Conservation (phyloP, 2,329 filamentous ascomycete species). For the Colletotrichum costaricense region DNA sequence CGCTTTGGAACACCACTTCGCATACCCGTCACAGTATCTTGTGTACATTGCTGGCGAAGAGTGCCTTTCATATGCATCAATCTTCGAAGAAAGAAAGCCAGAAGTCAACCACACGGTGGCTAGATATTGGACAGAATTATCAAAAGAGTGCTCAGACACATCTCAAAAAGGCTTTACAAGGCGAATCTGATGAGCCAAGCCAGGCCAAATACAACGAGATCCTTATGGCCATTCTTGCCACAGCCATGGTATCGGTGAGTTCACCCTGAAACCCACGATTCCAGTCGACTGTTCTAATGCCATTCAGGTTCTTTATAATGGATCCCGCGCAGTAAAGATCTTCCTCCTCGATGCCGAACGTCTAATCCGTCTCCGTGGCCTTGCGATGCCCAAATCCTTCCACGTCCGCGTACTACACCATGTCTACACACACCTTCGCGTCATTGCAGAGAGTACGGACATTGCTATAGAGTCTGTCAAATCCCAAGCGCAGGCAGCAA, state of each 20-base stretch:
- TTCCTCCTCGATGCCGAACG: slow-evolving; percentile 55
- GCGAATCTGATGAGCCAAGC: slow-evolving; percentile 45
- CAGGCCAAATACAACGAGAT: slow-evolving; percentile 56
- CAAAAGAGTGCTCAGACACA: slow-evolving; percentile 46
- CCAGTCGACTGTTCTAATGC: not conserved
- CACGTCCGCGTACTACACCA: slow-evolving; percentile 57
- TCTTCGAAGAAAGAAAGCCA: slow-evolving; percentile 3
- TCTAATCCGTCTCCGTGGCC: slow-evolving; percentile 52
- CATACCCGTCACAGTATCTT: slow-evolving; percentile 52
- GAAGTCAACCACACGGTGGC: slow-evolving; percentile 40
- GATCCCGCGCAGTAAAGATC: slow-evolving; percentile 23
- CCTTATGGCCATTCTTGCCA: slow-evolving; percentile 54
- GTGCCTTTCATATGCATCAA: slow-evolving; percentile 53
- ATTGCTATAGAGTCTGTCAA: slow-evolving; percentile 3
- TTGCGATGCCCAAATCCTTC: slow-evolving; percentile 51
- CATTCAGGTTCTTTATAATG: slow-evolving; percentile 20
- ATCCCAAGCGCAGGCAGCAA: slow-evolving; percentile 4
- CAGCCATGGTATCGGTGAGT: slow-evolving; percentile 38
- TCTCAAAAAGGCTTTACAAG: slow-evolving; percentile 47
- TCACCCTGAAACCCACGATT: no score
- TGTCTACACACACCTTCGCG: slow-evolving; percentile 57
- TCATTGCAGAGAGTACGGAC: slow-evolving; percentile 55
- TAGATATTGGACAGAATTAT: slow-evolving; percentile 42
- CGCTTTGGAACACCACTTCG: slow-evolving; percentile 51
- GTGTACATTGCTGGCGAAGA: slow-evolving; percentile 53